A percentile compares a stretch with the other conserved stretches of the same genome.
These are phyloP conservation scores for Nakataea oryzae DNA, from an alignment of 2,329 filamentous ascomycete genomes.

Conservation along the genomic window DNA sequence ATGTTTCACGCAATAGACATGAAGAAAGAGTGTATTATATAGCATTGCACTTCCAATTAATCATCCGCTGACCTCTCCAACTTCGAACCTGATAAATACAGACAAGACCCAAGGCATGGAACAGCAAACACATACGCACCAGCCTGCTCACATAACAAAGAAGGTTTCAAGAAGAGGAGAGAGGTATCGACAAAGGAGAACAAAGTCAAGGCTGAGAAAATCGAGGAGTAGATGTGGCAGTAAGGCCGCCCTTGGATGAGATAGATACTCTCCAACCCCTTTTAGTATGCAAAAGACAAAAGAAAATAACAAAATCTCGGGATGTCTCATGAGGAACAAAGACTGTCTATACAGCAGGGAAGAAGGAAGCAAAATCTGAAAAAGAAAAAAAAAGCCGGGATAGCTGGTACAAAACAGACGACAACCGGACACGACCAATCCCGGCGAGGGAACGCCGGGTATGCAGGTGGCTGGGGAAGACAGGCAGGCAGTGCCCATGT, in stretches of 20 bases:
- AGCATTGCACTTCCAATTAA: neutral
- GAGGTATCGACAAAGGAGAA: neutral
- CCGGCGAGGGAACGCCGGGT: neutral
- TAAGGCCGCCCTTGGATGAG: neutral
- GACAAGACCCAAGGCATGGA: neutral
- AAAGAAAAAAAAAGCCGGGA: neutral
- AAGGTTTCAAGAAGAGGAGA: neutral
- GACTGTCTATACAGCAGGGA: neutral
- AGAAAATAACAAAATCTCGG: neutral
- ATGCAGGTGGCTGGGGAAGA: neutral
- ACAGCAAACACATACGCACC: neutral
- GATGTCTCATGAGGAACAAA: neutral
- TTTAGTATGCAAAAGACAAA: neutral
- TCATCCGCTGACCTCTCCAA: neutral
- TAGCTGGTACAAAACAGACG: neutral
- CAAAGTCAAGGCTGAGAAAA: neutral
- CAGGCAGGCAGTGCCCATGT: neutral
- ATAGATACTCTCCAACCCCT: neutral
- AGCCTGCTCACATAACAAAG: neutral
- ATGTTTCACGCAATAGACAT: too few relatives aligned
- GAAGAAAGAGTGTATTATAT: neutral
- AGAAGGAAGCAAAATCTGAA: neutral
- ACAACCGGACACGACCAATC: neutral
- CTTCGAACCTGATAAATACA: neutral
- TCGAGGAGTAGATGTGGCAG: neutral